Conservation (phyloP, 306 rosid species). For the Clitoria ternatea region DNA sequence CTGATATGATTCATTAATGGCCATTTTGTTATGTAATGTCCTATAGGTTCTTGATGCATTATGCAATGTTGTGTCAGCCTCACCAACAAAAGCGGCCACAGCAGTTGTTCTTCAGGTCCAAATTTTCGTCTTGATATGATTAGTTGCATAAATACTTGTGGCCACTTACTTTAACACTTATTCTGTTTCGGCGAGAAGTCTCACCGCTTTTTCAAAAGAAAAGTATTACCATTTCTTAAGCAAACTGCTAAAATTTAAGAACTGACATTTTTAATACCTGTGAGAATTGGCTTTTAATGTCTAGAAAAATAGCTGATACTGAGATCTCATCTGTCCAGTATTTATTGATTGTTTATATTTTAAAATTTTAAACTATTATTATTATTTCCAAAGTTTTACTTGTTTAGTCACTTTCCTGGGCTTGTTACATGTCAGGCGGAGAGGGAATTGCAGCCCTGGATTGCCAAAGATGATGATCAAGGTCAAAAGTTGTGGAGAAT, state of each 20-base stretch:
- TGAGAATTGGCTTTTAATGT: background rate
- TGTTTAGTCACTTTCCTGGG: conserved; percentile 38
- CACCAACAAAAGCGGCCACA: conserved; percentile 88
- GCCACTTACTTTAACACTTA: conserved; percentile 9
- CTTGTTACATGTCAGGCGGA: conserved; percentile 70
- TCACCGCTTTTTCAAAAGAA: background rate
- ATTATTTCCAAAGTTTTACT: conserved; percentile 18
- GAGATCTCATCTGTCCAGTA: conserved; percentile 11
- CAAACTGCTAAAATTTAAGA: background rate
- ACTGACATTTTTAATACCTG: background rate
- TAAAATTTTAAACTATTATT: conserved; percentile 3
- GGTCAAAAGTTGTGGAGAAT: conserved; percentile 97
- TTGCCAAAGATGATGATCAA: conserved; percentile 89
- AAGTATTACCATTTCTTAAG: background rate
- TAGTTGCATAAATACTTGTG: conserved; percentile 7
- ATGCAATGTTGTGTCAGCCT: conserved; percentile 90
- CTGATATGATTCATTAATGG: conserved; percentile 5
- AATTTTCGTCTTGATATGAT: conserved; percentile 29
- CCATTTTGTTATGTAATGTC: conserved; percentile 22
- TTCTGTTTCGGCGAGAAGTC: background rate
- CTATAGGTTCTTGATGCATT: conserved; percentile 90
- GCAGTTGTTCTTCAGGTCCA: conserved; percentile 95
- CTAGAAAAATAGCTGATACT: conserved; percentile 15
- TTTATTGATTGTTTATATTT: conserved; percentile 7
- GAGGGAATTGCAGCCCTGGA: conserved; percentile 94